phyloP scores from a whole-genome alignment of 2,329 filamentous ascomycete species.

The Bimuria novae-zelandiae region DNA sequence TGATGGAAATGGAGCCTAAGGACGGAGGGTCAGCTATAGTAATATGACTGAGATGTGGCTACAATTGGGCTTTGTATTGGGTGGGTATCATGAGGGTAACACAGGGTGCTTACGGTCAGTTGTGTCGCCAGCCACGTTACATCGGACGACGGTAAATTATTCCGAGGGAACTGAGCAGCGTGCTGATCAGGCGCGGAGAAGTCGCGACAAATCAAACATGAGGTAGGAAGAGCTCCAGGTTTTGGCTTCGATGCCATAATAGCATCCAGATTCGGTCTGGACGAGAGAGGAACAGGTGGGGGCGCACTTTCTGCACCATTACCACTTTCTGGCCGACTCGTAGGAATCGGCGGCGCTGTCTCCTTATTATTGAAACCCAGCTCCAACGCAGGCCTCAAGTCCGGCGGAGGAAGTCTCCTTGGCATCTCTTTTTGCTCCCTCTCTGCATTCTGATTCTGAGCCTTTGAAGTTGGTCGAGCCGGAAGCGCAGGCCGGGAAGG shows the following conservation, averaged over 20 bases:
- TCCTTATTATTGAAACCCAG: constrained; percentile 51
- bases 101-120: too few relatives aligned
- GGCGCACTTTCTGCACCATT: constrained; percentile 31
- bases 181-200: constrained; percentile 81
- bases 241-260: constrained; percentile 54
- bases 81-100: too few relatives aligned
- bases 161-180: constrained; percentile 74
- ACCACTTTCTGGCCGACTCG: constrained; percentile 23
- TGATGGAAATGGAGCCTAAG: constrained; percentile 77
- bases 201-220: constrained; percentile 82
- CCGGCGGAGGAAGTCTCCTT: constrained; percentile 43
- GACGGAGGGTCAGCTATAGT: too few relatives aligned
- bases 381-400: constrained; percentile 52
- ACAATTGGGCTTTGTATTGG: too few relatives aligned
- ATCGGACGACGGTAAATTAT: constrained; percentile 70
- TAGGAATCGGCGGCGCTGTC: constrained; percentile 35
- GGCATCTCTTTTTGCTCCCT: constrained; percentile 23
- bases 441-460: constrained; percentile 11
- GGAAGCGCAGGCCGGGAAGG: constrained; percentile 36
- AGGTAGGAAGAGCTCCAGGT: constrained; percentile 20
- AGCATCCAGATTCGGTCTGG: constrained; percentile 62
- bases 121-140: constrained; percentile 76
- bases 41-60: too few relatives aligned
- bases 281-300: constrained; percentile 59
- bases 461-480: constrained; percentile 20